Evolutionary conservation across 805 yeast genomes (phyloP).

Genomic region (Saccharomycopsis malanga): DNA sequence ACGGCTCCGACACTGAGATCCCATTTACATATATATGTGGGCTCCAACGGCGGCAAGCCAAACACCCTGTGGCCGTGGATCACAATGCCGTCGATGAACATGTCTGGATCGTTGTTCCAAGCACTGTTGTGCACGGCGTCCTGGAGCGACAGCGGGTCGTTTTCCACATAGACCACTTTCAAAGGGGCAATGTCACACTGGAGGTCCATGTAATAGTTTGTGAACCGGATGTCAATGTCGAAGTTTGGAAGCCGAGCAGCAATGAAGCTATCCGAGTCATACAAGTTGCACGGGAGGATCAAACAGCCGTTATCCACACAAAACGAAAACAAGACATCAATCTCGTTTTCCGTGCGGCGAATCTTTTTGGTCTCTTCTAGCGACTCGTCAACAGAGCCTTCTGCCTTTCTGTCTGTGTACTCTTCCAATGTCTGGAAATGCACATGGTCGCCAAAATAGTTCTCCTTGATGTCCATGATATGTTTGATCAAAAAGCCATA

Average conservation of each 20-base stretch:
- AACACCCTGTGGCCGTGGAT: conserved; percentile 89
- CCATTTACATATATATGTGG: conserved; percentile 90
- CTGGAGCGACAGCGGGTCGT: conserved; percentile 12
- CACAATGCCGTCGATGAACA: conserved; percentile 50
- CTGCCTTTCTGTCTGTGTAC: conserved; percentile 37
- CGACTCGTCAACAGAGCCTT: neutral
- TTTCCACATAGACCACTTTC: conserved; percentile 28
- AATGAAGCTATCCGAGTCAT: conserved; percentile 54
- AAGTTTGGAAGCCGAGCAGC: conserved; percentile 57
- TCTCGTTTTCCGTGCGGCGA: conserved; percentile 57
- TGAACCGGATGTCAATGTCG: conserved; percentile 76
- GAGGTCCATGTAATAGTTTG: conserved; percentile 89
- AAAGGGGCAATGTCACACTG: conserved; percentile 67
- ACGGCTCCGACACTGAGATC: conserved; percentile 59
- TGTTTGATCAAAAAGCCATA: conserved; percentile 78
- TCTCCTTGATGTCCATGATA: conserved; percentile 69
- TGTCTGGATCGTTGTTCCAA: conserved; percentile 31
- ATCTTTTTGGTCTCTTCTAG: conserved; percentile 25
- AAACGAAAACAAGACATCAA: conserved; percentile 69
- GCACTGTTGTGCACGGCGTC: conserved; percentile 14
- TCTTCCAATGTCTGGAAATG: conserved; percentile 85
- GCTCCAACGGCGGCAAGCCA: conserved; percentile 84
- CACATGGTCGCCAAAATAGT: conserved; percentile 83
- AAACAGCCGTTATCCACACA: conserved; percentile 64
- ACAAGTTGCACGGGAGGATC: conserved; percentile 66